These are phyloP conservation scores for Pythium myriotylum DNA, from an alignment of 352 stramenopile genomes.

Conservation along the genomic window DNA sequence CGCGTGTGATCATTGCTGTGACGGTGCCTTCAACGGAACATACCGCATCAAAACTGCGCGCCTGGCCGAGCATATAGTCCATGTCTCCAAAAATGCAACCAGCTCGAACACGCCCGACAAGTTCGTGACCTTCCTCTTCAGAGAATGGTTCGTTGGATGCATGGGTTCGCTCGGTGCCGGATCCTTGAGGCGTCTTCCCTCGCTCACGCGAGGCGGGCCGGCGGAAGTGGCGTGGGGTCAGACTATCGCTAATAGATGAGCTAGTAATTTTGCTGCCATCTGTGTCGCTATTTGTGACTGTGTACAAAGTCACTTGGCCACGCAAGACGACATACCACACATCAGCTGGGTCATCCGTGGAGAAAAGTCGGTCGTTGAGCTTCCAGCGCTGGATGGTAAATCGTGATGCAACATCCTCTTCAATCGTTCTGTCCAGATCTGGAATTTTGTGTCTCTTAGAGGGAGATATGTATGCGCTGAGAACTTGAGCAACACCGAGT, in stretches of 20 bases:
- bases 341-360: constrained; percentile 40
- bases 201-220: constrained; percentile 11
- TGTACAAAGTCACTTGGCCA: constrained; percentile 53
- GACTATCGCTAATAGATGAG: constrained; percentile 21
- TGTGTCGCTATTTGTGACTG: constrained; percentile 14
- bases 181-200: constrained; percentile 1
- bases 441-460: constrained; percentile 21
- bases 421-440: constrained; percentile 18
- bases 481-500: constrained; percentile 44
- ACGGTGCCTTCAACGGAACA: constrained; percentile 41
- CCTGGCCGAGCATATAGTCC: constrained; percentile 60
- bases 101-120: constrained; percentile 53
- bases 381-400: constrained; percentile 45
- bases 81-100: constrained; percentile 71
- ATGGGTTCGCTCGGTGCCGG: constrained; percentile 1
- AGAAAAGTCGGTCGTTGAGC: constrained; percentile 39
- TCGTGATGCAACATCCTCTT: constrained; percentile 37
- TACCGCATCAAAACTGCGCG: constrained; percentile 50
- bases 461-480: constrained; percentile 43
- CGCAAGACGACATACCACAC: constrained; percentile 54
- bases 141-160: constrained; percentile 13
- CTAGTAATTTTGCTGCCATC: constrained; percentile 7
- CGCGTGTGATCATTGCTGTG: constrained; percentile 42
- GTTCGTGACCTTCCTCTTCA: constrained; percentile 32
- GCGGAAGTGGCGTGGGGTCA: constrained; percentile 22